These are phyloP conservation scores for Sarocladiaceae sp. DNA, from an alignment of 2,329 filamentous ascomycete genomes.

Conservation along the genomic window DNA sequence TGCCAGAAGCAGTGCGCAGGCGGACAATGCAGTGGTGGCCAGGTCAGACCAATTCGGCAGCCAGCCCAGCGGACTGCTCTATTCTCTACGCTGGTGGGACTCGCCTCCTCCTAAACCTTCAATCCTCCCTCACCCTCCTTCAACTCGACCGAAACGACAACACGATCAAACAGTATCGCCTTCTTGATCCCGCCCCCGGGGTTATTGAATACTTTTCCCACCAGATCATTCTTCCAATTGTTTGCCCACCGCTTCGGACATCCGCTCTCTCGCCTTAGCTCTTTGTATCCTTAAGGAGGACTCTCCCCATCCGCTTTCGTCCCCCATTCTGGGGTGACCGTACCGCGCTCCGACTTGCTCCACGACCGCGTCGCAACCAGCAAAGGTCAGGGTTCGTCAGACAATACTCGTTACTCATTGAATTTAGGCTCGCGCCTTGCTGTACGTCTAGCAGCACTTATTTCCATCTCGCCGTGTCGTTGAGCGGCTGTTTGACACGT, in stretches of 20 bases:
- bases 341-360: not conserved
- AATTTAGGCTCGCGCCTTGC: no score
- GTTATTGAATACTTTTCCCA: not conserved
- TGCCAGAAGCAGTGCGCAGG: no score
- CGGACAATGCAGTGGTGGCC: not conserved
- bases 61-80: not conserved
- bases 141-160: slow-evolving; percentile 5
- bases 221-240: slow-evolving; percentile 3
- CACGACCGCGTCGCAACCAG: not conserved
- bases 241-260: slow-evolving; percentile 2
- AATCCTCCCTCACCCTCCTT: slow-evolving; percentile 5
- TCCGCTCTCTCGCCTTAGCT: not conserved
- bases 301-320: not conserved
- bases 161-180: not conserved
- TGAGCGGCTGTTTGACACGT: not conserved
- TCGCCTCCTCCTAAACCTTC: slow-evolving; percentile 9
- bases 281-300: not conserved
- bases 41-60: not conserved
- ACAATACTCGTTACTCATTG: no score
- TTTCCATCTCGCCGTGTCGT: not conserved
- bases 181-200: slow-evolving; percentile 1
- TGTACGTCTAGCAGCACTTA: no score
- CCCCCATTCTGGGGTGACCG: not conserved
- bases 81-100: not conserved
- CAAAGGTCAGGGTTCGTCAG: no score